Conservation (phyloP, 768 basidiomycete genomes). For the Flagelloscypha sp. region DNA sequence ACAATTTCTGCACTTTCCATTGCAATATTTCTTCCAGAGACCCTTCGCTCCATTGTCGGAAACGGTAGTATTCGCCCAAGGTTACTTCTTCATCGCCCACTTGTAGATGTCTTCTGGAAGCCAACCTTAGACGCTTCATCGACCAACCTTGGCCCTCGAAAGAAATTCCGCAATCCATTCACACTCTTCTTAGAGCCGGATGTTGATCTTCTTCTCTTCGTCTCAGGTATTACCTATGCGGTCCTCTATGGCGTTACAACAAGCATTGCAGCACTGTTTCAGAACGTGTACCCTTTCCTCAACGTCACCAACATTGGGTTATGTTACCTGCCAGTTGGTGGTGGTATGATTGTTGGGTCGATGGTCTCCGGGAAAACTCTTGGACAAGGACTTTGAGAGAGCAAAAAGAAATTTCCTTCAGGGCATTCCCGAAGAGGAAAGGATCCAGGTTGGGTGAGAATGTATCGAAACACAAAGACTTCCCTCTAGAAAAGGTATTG, state of each 20-base stretch:
- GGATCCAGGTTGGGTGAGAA: too few relatives aligned
- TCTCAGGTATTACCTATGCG: constrained; percentile 44
- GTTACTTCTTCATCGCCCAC: constrained; percentile 42
- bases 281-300: constrained; percentile 47
- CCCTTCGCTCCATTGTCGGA: constrained; percentile 45
- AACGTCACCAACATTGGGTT: constrained; percentile 62
- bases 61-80: constrained; percentile 40
- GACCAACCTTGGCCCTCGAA: constrained; percentile 20
- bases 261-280: constrained; percentile 54
- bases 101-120: constrained; percentile 26
- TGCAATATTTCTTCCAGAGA: constrained; percentile 45
- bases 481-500: too few relatives aligned
- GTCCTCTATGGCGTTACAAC: constrained; percentile 56
- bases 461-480: too few relatives aligned
- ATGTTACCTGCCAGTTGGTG: constrained; percentile 70
- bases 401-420: too few relatives aligned
- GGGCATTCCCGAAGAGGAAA: too few relatives aligned
- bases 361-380: constrained; percentile 47
- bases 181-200: constrained; percentile 47
- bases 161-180: constrained; percentile 46
- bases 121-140: constrained; percentile 15
- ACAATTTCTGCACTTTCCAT: constrained; percentile 38
- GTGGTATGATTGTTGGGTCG: constrained; percentile 59
- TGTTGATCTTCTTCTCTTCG: constrained; percentile 42
- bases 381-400: constrained; percentile 61